Evolutionary conservation across 2,329 filamentous ascomycete species (phyloP).

Genomic region (Lasiodiplodia theobromae): DNA sequence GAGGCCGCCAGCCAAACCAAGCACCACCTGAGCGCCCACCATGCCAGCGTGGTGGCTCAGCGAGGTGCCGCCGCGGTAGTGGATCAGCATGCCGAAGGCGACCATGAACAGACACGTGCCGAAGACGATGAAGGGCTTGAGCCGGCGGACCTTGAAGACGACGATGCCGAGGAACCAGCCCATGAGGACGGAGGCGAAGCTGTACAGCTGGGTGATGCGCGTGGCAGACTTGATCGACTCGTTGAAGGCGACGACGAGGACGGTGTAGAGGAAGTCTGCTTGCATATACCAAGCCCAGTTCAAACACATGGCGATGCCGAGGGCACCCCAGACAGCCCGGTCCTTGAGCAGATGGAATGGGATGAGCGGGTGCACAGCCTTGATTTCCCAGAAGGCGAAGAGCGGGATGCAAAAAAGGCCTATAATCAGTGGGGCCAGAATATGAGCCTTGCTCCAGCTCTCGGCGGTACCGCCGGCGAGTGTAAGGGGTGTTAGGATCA

Average conservation of each 20-base stretch:
- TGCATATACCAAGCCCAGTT: conserved; percentile 64
- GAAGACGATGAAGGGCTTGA: conserved; percentile 69
- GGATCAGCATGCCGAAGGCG: conserved; percentile 70
- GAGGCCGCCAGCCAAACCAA: conserved; percentile 69
- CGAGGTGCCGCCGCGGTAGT: conserved; percentile 63
- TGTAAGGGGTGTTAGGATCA: conserved; percentile 61
- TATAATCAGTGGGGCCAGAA: conserved; percentile 60
- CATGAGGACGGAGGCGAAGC: conserved; percentile 63
- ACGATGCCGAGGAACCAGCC: conserved; percentile 65
- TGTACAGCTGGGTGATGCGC: conserved; percentile 67
- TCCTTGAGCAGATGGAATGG: conserved; percentile 69
- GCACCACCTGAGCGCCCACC: conserved; percentile 67
- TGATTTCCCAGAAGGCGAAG: conserved; percentile 64
- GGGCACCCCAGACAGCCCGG: conserved; percentile 68
- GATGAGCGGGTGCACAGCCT: conserved; percentile 60
- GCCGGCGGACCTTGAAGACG: conserved; percentile 63
- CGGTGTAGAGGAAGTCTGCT: conserved; percentile 69
- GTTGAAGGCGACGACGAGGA: conserved; percentile 67
- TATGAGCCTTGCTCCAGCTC: conserved; percentile 59
- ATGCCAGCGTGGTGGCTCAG: conserved; percentile 60
- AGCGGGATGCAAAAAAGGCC: conserved; percentile 58
- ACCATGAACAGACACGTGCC: conserved; percentile 68
- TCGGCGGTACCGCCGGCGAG: conserved; percentile 58
- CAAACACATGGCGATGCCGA: conserved; percentile 56
- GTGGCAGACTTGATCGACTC: conserved; percentile 65